Base-by-base conservation (phyloP, 345 rosid genomes). In the Ailanthus altissimus region DNA sequence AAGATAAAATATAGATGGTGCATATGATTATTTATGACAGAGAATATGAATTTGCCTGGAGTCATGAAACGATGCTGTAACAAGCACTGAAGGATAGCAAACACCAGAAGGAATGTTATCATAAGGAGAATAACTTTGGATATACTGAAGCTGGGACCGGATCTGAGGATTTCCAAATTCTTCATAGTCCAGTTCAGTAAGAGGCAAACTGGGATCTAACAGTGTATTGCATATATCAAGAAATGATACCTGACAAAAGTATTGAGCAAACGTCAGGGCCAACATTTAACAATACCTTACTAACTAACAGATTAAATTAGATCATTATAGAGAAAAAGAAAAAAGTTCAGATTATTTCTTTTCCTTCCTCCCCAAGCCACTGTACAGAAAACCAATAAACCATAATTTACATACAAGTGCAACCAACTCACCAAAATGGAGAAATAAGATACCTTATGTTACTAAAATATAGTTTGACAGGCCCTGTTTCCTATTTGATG, bases 111-210 rank as follows among this genome's bases (percentile, higher is more conserved):
- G 82, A 70, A 95, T 89, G 84, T 91, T 93, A 70, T 95, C 93
- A 78, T 91, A 95, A 62, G 99, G 99, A 73, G 96, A 92, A 78
- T 93, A 93, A 76, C 91, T 79, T 77, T 63, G 82, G 76, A 94
- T 90, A 53, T 78, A 82, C 58, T 77, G 80, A 25, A 90, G 93
- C 38, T 91, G 84, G 18, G 89, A 79, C 68, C 77, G 58, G 65
- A 85, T 81, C 73, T 83, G 84, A 2, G 98, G 98, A 76, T 91
- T 89, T 57, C 98, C 98, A 77, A 94, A 94, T 85, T 94, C 98
- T 84, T 93, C 95, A 71, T 91, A 86, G 86, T 94, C 98, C 79
- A 93, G 79, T 11, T 83, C 77, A 15, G 97, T 90, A 45, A 94
- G 95, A 58, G 98, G 98, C 81, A 94, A 86, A 68, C 76, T 84